These are phyloP conservation scores for Nepenthes alata DNA, from an alignment of 179 eudicot species.

Conservation along the genomic window DNA sequence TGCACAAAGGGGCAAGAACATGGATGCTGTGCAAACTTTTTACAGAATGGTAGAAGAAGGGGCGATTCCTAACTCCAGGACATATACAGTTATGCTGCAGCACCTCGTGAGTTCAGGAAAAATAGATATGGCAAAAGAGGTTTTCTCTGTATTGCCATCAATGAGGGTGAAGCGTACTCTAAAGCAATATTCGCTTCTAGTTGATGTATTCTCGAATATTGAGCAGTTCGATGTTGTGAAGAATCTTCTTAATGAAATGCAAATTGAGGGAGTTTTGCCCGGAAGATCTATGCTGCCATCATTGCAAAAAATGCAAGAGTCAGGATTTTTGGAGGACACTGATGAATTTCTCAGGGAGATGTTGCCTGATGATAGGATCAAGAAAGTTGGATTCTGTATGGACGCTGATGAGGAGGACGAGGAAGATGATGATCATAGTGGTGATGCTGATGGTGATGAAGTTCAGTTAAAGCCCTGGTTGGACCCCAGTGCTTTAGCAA, in stretches of 20 bases:
- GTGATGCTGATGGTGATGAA: constrained; percentile 14
- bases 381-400: constrained; percentile 23
- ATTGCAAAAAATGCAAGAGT: constrained; percentile 43
- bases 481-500: constrained; percentile 71
- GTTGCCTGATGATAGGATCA: constrained; percentile 62
- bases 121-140: constrained; percentile 35
- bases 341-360: constrained; percentile 35
- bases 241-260: constrained; percentile 56
- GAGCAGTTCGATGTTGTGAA: constrained; percentile 40
- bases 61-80: constrained; percentile 62
- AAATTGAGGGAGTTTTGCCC: constrained; percentile 52
- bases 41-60: constrained; percentile 48
- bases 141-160: constrained; percentile 47
- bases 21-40: constrained; percentile 55
- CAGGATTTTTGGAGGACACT: constrained; percentile 47
- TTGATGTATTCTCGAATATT: constrained; percentile 37
- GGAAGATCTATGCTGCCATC: constrained; percentile 45
- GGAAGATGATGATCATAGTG: constrained; percentile 18
- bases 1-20: constrained; percentile 40
- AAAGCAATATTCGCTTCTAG: constrained; percentile 52
- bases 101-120: constrained; percentile 56
- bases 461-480: constrained; percentile 66
- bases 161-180: constrained; percentile 67
- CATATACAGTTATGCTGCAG: constrained; percentile 65
- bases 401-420: constrained; percentile 27